A percentile compares a stretch with the other conserved stretches of the same genome.
phyloP scores from a whole-genome alignment of 768 basidiomycete species.

The Phlegmacium glaucopus region DNA sequence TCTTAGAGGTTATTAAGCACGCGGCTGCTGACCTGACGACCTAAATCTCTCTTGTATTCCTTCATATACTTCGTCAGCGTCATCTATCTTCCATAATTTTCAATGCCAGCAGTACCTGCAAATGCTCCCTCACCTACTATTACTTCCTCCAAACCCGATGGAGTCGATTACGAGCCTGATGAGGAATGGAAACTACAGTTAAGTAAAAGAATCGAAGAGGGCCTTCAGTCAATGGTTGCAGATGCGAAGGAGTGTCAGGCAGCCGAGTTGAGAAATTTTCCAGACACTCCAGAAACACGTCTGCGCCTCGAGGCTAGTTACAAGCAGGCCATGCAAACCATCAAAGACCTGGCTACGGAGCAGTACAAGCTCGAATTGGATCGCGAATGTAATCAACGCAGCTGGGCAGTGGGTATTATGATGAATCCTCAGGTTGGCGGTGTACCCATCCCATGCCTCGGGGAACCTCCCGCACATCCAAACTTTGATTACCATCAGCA shows the following conservation, averaged over 20 bases:
- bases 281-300: slow-evolving; percentile 28
- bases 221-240: slow-evolving; percentile 41
- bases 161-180: slow-evolving; percentile 46
- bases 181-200: slow-evolving; percentile 50
- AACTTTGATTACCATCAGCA: no score
- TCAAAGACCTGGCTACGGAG: slow-evolving; percentile 43
- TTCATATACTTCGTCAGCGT: slow-evolving; percentile 14
- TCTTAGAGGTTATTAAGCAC: slow-evolving; percentile 20
- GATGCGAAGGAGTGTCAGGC: slow-evolving; percentile 62
- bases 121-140: slow-evolving; percentile 22
- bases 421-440: no score
- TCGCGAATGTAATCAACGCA: slow-evolving; percentile 46
- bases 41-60: slow-evolving; percentile 9
- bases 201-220: slow-evolving; percentile 46
- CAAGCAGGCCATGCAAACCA: slow-evolving; percentile 36
- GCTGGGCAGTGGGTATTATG: slow-evolving; percentile 41
- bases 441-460: no score
- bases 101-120: slow-evolving; percentile 34
- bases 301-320: slow-evolving; percentile 37
- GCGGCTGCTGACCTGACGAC: slow-evolving; percentile 18
- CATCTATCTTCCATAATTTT: no score
- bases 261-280: slow-evolving; percentile 42
- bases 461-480: no score
- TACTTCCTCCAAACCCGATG: slow-evolving; percentile 18
- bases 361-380: slow-evolving; percentile 41